phyloP scores from a whole-genome alignment of 192 early-diverging fungal genomes.

The Coemansia sp. region DNA sequence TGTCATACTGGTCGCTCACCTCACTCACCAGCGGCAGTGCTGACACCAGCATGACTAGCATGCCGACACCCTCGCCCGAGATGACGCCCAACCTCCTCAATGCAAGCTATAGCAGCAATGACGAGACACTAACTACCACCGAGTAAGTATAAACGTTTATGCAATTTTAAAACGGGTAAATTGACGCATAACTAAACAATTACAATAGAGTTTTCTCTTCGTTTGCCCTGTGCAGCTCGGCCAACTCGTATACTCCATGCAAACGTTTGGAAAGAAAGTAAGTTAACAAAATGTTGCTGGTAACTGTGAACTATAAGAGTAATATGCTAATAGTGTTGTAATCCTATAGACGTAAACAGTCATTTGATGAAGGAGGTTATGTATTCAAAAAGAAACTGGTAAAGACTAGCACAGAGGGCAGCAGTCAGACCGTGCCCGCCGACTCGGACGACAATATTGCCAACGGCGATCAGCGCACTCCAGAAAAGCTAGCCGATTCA shows the following conservation, averaged over 20 bases:
- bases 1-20: conserved; percentile 23
- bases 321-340: too few species aligned
- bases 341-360: not conserved
- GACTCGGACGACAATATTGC: not conserved
- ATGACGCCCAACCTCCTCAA: not conserved
- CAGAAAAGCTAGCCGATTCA: conserved; percentile 23
- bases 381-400: not conserved
- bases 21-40: conserved; percentile 21
- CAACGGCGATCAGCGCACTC: not conserved
- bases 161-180: not conserved
- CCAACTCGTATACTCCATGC: not conserved
- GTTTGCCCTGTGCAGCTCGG: not conserved
- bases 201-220: not conserved
- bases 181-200: not conserved
- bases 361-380: not conserved
- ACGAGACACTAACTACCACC: conserved; percentile 10
- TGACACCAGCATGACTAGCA: conserved; percentile 9
- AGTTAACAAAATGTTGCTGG: not conserved
- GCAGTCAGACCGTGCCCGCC: not conserved
- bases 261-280: not conserved
- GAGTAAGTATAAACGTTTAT: conserved; percentile 8
- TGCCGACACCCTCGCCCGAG: conserved; percentile 20
- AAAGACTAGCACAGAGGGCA: not conserved
- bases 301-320: not conserved
- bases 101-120: conserved; percentile 16